Evolutionary conservation across 495 filamentous ascomycete species (phyloP).

Genomic region (Letharia lupina): DNA sequence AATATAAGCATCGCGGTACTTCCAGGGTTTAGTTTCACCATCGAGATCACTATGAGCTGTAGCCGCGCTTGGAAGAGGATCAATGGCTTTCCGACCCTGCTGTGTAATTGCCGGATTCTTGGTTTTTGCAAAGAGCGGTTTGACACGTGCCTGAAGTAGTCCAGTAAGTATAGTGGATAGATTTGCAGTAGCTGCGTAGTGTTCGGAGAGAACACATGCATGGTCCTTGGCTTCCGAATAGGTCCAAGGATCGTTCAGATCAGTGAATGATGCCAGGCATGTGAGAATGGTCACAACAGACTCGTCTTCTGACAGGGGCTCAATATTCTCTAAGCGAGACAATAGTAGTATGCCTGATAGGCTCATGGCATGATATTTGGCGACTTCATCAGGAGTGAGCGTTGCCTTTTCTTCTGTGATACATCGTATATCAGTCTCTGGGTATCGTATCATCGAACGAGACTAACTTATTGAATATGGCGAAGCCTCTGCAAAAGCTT

Average conservation of each 20-base stretch:
- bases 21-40: slow-evolving; percentile 61
- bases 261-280: slow-evolving; percentile 40
- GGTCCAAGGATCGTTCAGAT: slow-evolving; percentile 47
- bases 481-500: slow-evolving; percentile 17
- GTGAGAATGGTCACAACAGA: slow-evolving; percentile 33
- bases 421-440: background rate
- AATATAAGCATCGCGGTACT: slow-evolving; percentile 51
- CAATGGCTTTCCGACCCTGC: slow-evolving; percentile 51
- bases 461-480: slow-evolving; percentile 21
- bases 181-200: slow-evolving; percentile 21
- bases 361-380: slow-evolving; percentile 10
- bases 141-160: slow-evolving; percentile 41
- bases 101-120: slow-evolving; percentile 53
- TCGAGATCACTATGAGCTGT: slow-evolving; percentile 42
- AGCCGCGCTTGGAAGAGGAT: slow-evolving; percentile 36
- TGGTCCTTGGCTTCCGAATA: slow-evolving; percentile 28
- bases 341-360: slow-evolving; percentile 13
- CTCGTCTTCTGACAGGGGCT: background rate
- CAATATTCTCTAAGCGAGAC: slow-evolving; percentile 10
- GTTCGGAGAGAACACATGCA: slow-evolving; percentile 37
- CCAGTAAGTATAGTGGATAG: slow-evolving; percentile 35
- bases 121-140: slow-evolving; percentile 63
- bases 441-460: background rate
- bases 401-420: slow-evolving; percentile 10
- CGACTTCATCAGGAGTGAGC: slow-evolving; percentile 11